Evolutionary conservation across 2,329 filamentous ascomycete genomes (phyloP).

Genomic region (Fusarium nelsonii): DNA sequence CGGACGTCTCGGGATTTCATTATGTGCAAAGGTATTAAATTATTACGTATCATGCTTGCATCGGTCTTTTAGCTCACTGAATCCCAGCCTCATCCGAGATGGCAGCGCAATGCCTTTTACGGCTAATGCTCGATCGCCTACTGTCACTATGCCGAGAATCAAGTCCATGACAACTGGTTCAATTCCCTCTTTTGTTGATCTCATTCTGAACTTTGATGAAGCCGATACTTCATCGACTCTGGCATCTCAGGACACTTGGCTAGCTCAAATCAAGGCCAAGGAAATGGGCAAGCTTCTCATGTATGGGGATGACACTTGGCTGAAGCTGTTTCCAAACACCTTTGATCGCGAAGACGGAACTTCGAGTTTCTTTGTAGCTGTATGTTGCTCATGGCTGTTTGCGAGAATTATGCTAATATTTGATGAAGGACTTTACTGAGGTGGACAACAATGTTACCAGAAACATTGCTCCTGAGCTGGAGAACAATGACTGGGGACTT

Average conservation of each 20-base stretch:
- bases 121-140: slow-evolving; percentile 94
- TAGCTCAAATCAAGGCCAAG: slow-evolving; percentile 88
- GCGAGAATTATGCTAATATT: background rate
- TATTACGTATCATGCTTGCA: background rate
- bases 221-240: slow-evolving; percentile 91
- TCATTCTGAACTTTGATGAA: slow-evolving; percentile 96
- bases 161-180: slow-evolving; percentile 98
- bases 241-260: slow-evolving; percentile 92
- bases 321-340: slow-evolving; percentile 92
- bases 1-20: slow-evolving; percentile 80
- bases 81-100: slow-evolving; percentile 79
- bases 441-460: slow-evolving; percentile 98
- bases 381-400: slow-evolving; percentile 62
- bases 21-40: slow-evolving; percentile 84
- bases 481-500: slow-evolving; percentile 85
- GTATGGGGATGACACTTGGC: slow-evolving; percentile 98
- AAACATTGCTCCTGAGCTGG: slow-evolving; percentile 82
- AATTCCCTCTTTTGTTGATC: slow-evolving; percentile 96
- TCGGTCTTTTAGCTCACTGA: slow-evolving; percentile 19
- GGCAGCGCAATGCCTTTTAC: slow-evolving; percentile 93
- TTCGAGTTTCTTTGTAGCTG: slow-evolving; percentile 97
- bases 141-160: slow-evolving; percentile 97
- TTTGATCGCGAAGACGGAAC: slow-evolving; percentile 93
- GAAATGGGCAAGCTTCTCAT: slow-evolving; percentile 82
- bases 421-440: slow-evolving; percentile 87